Conservation (phyloP, 2,329 filamentous ascomycete genomes). For the Sporothrix inflata region DNA sequence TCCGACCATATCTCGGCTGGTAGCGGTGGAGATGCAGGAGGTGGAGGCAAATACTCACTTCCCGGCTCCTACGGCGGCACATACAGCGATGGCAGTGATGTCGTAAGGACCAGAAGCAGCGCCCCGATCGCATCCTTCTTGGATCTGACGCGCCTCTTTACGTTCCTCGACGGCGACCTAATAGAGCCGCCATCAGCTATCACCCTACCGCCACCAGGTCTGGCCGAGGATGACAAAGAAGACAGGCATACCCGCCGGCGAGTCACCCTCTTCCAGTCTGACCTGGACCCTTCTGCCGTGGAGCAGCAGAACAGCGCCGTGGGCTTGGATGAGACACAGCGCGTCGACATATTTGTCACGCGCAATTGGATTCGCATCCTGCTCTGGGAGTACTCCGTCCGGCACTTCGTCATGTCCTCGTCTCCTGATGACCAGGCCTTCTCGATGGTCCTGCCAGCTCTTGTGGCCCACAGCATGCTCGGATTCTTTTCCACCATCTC, state of each 20-base stretch:
- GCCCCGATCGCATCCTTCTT: not conserved
- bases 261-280: constrained; percentile 9
- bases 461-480: constrained; percentile 4
- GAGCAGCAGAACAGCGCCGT: constrained; percentile 5
- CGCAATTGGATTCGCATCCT: constrained; percentile 18
- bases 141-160: not conserved
- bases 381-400: constrained; percentile 10
- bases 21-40: not conserved
- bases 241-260: constrained; percentile 3
- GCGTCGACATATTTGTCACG: constrained; percentile 2
- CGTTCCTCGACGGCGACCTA: not conserved
- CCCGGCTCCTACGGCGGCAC: too few species aligned
- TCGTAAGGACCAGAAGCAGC: not conserved
- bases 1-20: not conserved
- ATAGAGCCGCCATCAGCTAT: constrained; percentile 7
- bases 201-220: not conserved
- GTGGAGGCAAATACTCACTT: too few species aligned
- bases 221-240: not conserved
- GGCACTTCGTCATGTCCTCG: constrained; percentile 18
- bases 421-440: not conserved
- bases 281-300: not conserved
- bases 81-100: constrained; percentile 3
- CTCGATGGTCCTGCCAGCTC: not conserved
- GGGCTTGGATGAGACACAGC: not conserved
- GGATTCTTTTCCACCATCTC: not conserved